These are phyloP conservation scores for Calonectria pseudoreteaudii DNA, from an alignment of 2,329 filamentous ascomycete genomes.

Conservation along the genomic window DNA sequence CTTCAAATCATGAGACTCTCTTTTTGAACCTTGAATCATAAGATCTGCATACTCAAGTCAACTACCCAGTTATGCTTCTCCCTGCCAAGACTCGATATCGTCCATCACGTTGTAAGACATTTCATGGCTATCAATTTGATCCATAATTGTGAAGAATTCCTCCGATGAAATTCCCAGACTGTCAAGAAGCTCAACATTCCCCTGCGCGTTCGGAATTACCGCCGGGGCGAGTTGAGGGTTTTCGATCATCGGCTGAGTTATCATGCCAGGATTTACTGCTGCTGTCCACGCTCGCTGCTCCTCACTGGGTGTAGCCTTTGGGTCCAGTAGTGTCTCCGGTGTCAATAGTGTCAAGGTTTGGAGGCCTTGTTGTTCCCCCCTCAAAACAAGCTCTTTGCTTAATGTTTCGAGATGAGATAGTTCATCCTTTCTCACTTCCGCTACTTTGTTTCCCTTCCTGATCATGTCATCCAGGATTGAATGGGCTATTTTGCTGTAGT, in stretches of 20 bases:
- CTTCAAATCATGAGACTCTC: neutral
- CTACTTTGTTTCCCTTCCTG: constrained; percentile 47
- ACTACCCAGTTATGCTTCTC: neutral
- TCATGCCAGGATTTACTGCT: neutral
- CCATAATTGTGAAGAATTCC: constrained; percentile 52
- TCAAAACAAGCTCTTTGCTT: constrained; percentile 41
- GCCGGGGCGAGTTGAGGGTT: constrained; percentile 15
- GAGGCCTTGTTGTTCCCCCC: constrained; percentile 42
- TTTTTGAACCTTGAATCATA: neutral
- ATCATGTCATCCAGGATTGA: constrained; percentile 51
- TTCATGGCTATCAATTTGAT: constrained; percentile 50
- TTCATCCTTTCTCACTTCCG: constrained; percentile 48
- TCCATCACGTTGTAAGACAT: constrained; percentile 16
- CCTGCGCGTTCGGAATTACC: constrained; percentile 11
- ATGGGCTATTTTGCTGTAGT: constrained; percentile 35
- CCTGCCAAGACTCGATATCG: constrained; percentile 24
- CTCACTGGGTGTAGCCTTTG: neutral
- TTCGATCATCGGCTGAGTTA: neutral
- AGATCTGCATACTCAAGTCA: neutral
- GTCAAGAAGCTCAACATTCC: constrained; percentile 47
- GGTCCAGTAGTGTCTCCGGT: constrained; percentile 24
- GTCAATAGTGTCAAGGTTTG: constrained; percentile 37
- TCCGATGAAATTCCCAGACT: constrained; percentile 53
- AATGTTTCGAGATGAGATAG: constrained; percentile 44
- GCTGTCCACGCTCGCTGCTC: constrained; percentile 20